Base-by-base conservation (phyloP, 2,329 filamentous ascomycete genomes). In the Xylariaceae sp. region DNA sequence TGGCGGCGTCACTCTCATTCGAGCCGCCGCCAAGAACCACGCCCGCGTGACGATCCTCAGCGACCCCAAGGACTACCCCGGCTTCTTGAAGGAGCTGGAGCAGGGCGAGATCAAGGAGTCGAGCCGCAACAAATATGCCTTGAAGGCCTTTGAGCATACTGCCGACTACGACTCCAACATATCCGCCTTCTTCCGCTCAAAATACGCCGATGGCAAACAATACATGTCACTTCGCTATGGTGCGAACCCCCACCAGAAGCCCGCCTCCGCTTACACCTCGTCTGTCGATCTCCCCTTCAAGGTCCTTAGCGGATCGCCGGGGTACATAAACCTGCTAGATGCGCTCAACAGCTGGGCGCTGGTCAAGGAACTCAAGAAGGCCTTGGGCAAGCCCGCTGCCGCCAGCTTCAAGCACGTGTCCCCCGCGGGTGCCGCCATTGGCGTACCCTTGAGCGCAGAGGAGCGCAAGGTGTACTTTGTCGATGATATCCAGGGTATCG, bases 351-450 rank as follows among this genome's bases (percentile, higher is more conserved):
- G 88, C 53, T 98, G 92, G 92, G 86, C 88, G 5, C 71, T 98
- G 44, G 92, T 98, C 41, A 94, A 94, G 74, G 92, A 98, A 70
- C 78, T 98, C 56, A 94, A 88, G 73, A 72, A 84, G 53, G 88
- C 90, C 15, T 80, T 97, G 15, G 83, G 84, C 53, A 82, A 84
- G 63, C 87, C 92, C 23, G 92, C 92, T 38, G 92, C 92, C 19
- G 90, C 92, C 48, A 95, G 88, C 63, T 98, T 98, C 81, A 98
- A 96, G 79, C 92, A 98, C 63, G 92, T 97, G 47, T 98, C 92
- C 8, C 92, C 92, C 14, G 92, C 92, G 30, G 92, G 92, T 59
- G 92, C 90, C 43, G 90, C 92, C 51, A 92, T 98, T 57, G 92
- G 89, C 51, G 81, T 92, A 5, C 87, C 88, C 15, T 76, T 98